These are phyloP conservation scores for Sclerotinia minor DNA, from an alignment of 2,329 filamentous ascomycete species.

Conservation along the genomic window DNA sequence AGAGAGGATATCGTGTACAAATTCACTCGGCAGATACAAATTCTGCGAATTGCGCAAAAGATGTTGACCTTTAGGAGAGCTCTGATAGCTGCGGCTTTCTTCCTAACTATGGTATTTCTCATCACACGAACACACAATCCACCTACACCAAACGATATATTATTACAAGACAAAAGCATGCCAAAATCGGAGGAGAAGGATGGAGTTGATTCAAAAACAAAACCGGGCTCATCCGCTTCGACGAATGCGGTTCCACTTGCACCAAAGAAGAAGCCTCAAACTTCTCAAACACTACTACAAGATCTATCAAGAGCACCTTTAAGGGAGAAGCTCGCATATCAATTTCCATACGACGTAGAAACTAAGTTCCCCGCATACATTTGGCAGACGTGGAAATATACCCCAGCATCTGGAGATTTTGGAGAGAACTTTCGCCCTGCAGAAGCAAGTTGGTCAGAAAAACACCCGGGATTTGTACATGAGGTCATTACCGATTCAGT, in stretches of 20 bases:
- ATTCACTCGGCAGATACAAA: constrained; percentile 20
- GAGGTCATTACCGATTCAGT: constrained; percentile 95
- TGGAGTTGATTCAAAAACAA: constrained; percentile 16
- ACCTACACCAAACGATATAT: constrained; percentile 24
- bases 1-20: not conserved
- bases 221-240: constrained; percentile 24
- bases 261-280: constrained; percentile 28
- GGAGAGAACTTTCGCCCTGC: constrained; percentile 71
- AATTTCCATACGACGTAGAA: constrained; percentile 89
- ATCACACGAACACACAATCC: constrained; percentile 59
- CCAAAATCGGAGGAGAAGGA: constrained; percentile 10
- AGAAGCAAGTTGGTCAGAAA: constrained; percentile 85
- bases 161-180: constrained; percentile 11
- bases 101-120: constrained; percentile 69
- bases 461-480: constrained; percentile 90
- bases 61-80: constrained; percentile 83
- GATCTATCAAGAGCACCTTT: constrained; percentile 73
- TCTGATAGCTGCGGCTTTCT: constrained; percentile 66
- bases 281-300: constrained; percentile 34
- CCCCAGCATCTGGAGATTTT: constrained; percentile 75
- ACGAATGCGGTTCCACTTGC: constrained; percentile 26
- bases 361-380: constrained; percentile 94
- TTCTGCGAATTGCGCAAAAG: constrained; percentile 36
- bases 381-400: constrained; percentile 98
- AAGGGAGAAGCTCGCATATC: constrained; percentile 81